A percentile compares a stretch with the other conserved stretches of the same genome.
Evolutionary conservation across 2,329 filamentous ascomycete species (phyloP).

Genomic region (Fusarium drepaniforme): DNA sequence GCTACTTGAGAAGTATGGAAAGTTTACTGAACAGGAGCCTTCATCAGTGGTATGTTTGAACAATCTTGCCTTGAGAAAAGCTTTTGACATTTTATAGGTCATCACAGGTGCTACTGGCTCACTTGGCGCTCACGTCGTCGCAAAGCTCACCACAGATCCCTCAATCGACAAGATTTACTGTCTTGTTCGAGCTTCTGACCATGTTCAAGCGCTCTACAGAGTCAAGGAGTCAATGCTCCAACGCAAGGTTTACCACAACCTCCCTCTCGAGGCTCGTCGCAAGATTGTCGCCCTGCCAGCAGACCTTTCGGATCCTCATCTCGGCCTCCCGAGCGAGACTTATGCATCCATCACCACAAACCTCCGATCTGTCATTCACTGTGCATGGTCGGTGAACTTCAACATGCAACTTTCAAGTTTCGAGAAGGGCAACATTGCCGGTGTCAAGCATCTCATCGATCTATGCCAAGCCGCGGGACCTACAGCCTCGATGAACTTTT

Average conservation of each 20-base stretch:
- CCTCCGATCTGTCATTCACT: constrained; percentile 61
- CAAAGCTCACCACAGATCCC: constrained; percentile 67
- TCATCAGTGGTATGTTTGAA: not conserved
- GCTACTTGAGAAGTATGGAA: constrained; percentile 38
- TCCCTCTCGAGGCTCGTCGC: constrained; percentile 32
- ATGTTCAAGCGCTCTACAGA: constrained; percentile 9
- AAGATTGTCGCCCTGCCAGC: constrained; percentile 28
- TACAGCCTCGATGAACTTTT: constrained; percentile 59
- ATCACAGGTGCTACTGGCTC: constrained; percentile 72
- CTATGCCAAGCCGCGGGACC: constrained; percentile 48
- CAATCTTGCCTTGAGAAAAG: not conserved
- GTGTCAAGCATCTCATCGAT: constrained; percentile 57
- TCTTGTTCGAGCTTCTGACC: constrained; percentile 20
- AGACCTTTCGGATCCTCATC: constrained; percentile 14
- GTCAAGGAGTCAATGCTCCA: not conserved
- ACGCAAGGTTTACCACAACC: not conserved
- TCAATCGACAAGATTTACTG: constrained; percentile 63
- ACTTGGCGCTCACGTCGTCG: constrained; percentile 68
- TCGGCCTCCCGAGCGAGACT: constrained; percentile 31
- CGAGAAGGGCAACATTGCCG: constrained; percentile 59
- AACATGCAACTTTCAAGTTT: constrained; percentile 64
- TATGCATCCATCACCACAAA: constrained; percentile 43
- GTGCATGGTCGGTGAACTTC: constrained; percentile 69
- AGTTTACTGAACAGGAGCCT: not conserved
- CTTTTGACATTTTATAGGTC: not conserved